These are phyloP conservation scores for Glycine soja DNA, from an alignment of 306 rosid species.

Conservation along the genomic window DNA sequence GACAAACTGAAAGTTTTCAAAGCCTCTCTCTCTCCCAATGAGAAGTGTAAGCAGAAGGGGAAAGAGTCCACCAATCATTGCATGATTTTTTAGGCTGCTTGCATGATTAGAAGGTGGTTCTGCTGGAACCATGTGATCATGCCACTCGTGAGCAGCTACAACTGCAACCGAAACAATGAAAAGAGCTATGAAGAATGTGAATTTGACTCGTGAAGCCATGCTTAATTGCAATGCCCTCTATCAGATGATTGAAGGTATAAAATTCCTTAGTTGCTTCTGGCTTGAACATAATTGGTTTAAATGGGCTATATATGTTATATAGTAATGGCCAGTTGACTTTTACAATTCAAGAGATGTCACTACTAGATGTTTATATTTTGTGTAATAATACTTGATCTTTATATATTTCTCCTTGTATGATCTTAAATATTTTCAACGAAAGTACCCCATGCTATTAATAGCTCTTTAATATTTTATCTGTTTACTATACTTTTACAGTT, in stretches of 20 bases:
- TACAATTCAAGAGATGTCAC: not conserved
- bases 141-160: slow-evolving; percentile 51
- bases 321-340: slow-evolving; percentile 40
- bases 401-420: no score
- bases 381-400: no score
- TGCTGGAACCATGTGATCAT: slow-evolving; percentile 45
- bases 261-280: slow-evolving; percentile 37
- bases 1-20: slow-evolving; percentile 24
- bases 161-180: slow-evolving; percentile 48
- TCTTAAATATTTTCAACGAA: not conserved
- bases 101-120: slow-evolving; percentile 37
- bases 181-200: slow-evolving; percentile 42
- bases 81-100: slow-evolving; percentile 42
- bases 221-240: not conserved
- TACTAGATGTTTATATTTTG: not conserved
- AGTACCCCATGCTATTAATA: not conserved
- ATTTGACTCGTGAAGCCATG: slow-evolving; percentile 52
- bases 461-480: not conserved
- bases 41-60: slow-evolving; percentile 47
- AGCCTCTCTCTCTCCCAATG: slow-evolving; percentile 28
- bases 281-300: not conserved
- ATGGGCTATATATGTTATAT: not conserved
- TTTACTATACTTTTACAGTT: not conserved
- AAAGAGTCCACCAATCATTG: slow-evolving; percentile 47
- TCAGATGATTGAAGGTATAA: not conserved